Evolutionary conservation across 495 filamentous ascomycete species (phyloP).

Genomic region (Penicillium coprophilum): DNA sequence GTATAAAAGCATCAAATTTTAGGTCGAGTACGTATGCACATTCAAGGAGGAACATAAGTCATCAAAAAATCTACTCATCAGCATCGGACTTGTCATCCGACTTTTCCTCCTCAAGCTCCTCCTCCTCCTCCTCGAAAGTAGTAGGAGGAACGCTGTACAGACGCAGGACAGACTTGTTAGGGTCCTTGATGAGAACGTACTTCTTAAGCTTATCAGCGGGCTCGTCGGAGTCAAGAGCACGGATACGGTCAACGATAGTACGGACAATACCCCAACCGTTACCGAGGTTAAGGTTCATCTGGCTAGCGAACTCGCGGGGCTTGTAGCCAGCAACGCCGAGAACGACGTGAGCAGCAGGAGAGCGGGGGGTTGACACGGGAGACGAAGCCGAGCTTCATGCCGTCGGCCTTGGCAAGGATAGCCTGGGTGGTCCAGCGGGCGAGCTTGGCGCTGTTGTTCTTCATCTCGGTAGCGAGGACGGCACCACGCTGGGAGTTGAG

Average conservation of each 20-base stretch:
- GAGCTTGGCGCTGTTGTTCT: slow-evolving; percentile 99
- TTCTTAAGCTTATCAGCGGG: slow-evolving; percentile 64
- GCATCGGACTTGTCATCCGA: slow-evolving; percentile 27
- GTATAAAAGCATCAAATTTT: slow-evolving; percentile 21
- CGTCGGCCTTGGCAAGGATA: slow-evolving; percentile 91
- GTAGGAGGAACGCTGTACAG: slow-evolving; percentile 86
- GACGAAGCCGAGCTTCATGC: slow-evolving; percentile 99
- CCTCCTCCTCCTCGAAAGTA: slow-evolving; percentile 85
- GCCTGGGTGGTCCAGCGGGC: slow-evolving; percentile 95
- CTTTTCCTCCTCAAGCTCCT: slow-evolving; percentile 50
- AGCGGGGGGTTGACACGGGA: slow-evolving; percentile 91
- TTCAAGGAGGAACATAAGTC: slow-evolving; percentile 19
- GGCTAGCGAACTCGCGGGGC: slow-evolving; percentile 89
- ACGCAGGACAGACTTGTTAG: slow-evolving; percentile 89
- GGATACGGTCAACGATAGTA: slow-evolving; percentile 87
- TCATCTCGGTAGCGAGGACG: slow-evolving; percentile 98
- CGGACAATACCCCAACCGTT: slow-evolving; percentile 99
- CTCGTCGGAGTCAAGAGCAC: slow-evolving; percentile 62
- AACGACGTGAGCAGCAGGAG: slow-evolving; percentile 84
- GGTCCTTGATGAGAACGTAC: slow-evolving; percentile 78
- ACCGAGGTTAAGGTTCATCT: slow-evolving; percentile 95
- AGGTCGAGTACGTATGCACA: slow-evolving; percentile 17
- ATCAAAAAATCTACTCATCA: slow-evolving; percentile 36
- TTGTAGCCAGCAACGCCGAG: slow-evolving; percentile 97
- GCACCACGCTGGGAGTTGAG: slow-evolving; percentile 90